Evolutionary conservation across 768 basidiomycete genomes (phyloP), one percentile per base, ranked within the genome.

Genomic region (Lentinula raphanica): DNA sequence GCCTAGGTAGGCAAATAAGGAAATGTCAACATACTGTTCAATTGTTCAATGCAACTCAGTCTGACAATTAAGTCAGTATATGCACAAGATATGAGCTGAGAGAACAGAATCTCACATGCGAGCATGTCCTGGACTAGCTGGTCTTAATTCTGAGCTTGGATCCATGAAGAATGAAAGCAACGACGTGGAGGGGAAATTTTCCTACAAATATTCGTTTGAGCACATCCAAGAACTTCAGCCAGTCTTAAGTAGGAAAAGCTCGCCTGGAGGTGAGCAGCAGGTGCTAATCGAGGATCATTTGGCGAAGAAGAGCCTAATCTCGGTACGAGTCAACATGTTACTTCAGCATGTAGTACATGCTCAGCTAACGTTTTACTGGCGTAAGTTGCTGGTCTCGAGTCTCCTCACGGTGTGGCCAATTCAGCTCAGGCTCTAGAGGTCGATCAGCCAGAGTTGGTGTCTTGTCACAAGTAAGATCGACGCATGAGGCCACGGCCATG

Each of bases 1-100:
- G 35, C 9, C 19, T 13, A 21, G 21, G 13, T 3, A 25, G 15
- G 3, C 19, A 23, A 36, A 6, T n/a, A 32, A 15, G 12, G 25
- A 19, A 1, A 29, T 11, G 6, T 15, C 13, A 35, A 48, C 45
- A 27, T 9, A 75, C 76, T 68, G 65, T 71, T 71, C 50, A 77
- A 62, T 56, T 74, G 71, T 42, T 76, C 72, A 64, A 77, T 69
- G 59, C 61, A 70, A 35, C 42, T 68, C 69, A 59, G 35, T 21
- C 54, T 49, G 36, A 28, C 12, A 36, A 25, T 3, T 5, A 12
- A 23, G 9, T 39, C 11, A 44, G 31, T 15, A 54, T 45, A 45
- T 28, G 11, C 25, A 15, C 12, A 5, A 15, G 36, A 2, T n/a
- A 28, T 21, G 23, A 2, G 8, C 13, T 27, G 23, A 53, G 11